A percentile compares a stretch with the other conserved stretches of the same genome.
phyloP scores from a whole-genome alignment of 2,329 filamentous ascomycete species.

The Curvularia lunata region DNA sequence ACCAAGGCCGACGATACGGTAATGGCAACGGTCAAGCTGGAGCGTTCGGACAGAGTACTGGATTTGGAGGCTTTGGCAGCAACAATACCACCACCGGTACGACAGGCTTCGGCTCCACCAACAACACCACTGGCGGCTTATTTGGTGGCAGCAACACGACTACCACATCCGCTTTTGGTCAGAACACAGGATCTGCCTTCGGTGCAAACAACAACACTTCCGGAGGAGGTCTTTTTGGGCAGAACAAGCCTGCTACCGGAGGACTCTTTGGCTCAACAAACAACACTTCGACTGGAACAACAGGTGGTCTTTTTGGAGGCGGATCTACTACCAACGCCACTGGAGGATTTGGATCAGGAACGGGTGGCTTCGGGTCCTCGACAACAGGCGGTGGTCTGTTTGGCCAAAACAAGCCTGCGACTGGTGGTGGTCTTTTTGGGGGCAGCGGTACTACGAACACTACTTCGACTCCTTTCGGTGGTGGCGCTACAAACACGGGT shows the following conservation, averaged over 20 bases:
- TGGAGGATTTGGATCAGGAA: conserved; percentile 32
- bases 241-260: conserved; percentile 44
- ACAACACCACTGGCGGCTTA: conserved; percentile 51
- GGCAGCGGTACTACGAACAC: conserved; percentile 36
- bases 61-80: conserved; percentile 57
- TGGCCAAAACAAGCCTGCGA: conserved; percentile 50
- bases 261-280: conserved; percentile 50
- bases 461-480: conserved; percentile 35
- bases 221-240: conserved; percentile 43
- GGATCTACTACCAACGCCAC: conserved; percentile 37
- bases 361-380: conserved; percentile 45
- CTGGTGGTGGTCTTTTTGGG: conserved; percentile 45
- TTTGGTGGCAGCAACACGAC: conserved; percentile 51
- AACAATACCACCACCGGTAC: conserved; percentile 48
- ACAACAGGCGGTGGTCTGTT: conserved; percentile 55
- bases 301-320: conserved; percentile 46
- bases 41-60: conserved; percentile 75
- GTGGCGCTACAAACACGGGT: conserved; percentile 33
- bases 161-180: conserved; percentile 44
- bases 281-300: conserved; percentile 35
- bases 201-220: conserved; percentile 37
- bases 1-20: conserved; percentile 81
- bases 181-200: conserved; percentile 39
- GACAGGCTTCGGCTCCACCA: conserved; percentile 58
- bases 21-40: conserved; percentile 81